Evolutionary conservation across 352 stramenopile species (phyloP).

Genomic region (Phytophthora europaea): DNA sequence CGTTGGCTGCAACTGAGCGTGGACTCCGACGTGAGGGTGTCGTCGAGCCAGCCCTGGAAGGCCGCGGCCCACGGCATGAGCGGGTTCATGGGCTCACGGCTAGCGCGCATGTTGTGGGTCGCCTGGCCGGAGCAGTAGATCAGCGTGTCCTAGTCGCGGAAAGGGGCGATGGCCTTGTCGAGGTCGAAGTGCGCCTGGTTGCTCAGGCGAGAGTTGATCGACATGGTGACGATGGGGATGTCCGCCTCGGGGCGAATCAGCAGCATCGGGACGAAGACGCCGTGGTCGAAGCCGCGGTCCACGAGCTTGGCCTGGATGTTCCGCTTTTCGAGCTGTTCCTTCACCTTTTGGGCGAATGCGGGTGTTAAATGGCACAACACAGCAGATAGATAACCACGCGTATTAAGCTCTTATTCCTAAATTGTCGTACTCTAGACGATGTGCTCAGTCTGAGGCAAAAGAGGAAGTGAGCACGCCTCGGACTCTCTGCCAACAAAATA

Average conservation of each 20-base stretch:
- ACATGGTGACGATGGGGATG: constrained; percentile 13
- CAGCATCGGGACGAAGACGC: background rate
- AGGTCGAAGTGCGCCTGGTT: constrained; percentile 50
- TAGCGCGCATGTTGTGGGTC: constrained; percentile 27
- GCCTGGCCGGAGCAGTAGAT: constrained; percentile 68
- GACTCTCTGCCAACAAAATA: too few relatives aligned
- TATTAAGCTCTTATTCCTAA: too few relatives aligned
- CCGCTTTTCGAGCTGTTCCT: constrained; percentile 41
- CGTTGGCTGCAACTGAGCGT: constrained; percentile 36
- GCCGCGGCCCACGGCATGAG: background rate
- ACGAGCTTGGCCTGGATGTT: constrained; percentile 41
- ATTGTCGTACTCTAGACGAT: too few relatives aligned
- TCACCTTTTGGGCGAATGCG: constrained; percentile 66
- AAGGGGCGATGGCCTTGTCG: constrained; percentile 49
- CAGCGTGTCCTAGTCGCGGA: constrained; percentile 68
- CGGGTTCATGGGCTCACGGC: constrained; percentile 3
- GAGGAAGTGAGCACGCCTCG: too few relatives aligned
- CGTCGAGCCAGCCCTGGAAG: constrained; percentile 52
- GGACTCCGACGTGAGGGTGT: constrained; percentile 34
- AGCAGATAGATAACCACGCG: too few relatives aligned
- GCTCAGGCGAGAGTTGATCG: constrained; percentile 23
- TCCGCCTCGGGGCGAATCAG: background rate
- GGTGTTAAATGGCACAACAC: too few relatives aligned
- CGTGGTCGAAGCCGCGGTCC: constrained; percentile 4
- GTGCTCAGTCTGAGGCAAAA: too few relatives aligned